A percentile compares a stretch with the other conserved stretches of the same genome.
Evolutionary conservation across 352 stramenopile genomes (phyloP).

Genomic region (Phytopythium cucurbitacearum): DNA sequence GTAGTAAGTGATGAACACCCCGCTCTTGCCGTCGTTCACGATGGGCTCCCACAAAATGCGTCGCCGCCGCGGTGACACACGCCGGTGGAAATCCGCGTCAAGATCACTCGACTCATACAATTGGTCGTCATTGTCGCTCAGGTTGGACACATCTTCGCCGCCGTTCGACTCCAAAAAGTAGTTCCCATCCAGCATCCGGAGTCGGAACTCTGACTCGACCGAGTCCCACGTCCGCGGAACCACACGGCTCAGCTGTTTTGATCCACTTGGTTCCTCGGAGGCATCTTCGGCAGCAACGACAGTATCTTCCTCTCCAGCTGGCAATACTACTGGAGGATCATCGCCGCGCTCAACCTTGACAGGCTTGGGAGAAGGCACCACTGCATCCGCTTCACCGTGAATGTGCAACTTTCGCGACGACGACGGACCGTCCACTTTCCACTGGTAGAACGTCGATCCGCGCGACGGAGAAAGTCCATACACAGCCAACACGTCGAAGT

Average conservation of each 20-base stretch:
- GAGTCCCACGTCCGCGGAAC: slow-evolving; percentile 24
- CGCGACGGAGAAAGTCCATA: slow-evolving; percentile 51
- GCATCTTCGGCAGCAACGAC: not conserved
- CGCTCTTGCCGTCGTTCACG: slow-evolving; percentile 63
- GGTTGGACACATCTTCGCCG: slow-evolving; percentile 20
- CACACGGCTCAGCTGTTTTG: slow-evolving; percentile 23
- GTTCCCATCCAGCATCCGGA: slow-evolving; percentile 49
- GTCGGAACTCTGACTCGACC: slow-evolving; percentile 41
- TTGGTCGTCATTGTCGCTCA: slow-evolving; percentile 9
- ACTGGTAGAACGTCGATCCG: slow-evolving; percentile 62
- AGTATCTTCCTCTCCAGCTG: not conserved
- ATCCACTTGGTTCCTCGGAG: not conserved
- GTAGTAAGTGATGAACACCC: slow-evolving; percentile 81
- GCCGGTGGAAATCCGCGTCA: slow-evolving; percentile 22
- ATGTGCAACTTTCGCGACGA: slow-evolving; percentile 14
- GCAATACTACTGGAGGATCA: not conserved
- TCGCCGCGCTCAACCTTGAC: not conserved
- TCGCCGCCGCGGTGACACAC: slow-evolving; percentile 12
- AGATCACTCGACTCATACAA: slow-evolving; percentile 17
- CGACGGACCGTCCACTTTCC: slow-evolving; percentile 67
- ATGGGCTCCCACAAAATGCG: slow-evolving; percentile 69
- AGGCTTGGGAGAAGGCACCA: no score
- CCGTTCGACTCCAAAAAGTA: slow-evolving; percentile 58
- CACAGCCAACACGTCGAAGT: slow-evolving; percentile 71
- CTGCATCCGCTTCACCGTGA: no score